Evolutionary conservation across 306 rosid genomes (phyloP).

Genomic region (Acmispon strigosus): DNA sequence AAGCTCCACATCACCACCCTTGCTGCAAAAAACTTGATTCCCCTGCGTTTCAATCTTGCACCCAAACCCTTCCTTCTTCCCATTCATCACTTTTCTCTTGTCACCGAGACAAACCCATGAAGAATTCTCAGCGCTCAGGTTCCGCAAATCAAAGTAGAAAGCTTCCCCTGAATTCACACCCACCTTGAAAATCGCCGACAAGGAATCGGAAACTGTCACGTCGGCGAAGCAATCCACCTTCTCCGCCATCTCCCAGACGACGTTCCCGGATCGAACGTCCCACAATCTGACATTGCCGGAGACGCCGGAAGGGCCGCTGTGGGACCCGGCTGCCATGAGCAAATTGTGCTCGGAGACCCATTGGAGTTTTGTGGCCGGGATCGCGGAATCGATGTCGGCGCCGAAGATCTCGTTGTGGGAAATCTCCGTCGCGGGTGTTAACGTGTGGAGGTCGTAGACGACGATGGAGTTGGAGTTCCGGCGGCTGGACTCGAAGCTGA

Average conservation of each 20-base stretch:
- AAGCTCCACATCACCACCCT: slow-evolving; percentile 63
- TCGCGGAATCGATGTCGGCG: slow-evolving; percentile 72
- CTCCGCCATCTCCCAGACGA: slow-evolving; percentile 70
- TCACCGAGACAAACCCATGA: slow-evolving; percentile 83
- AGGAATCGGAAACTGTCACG: slow-evolving; percentile 53
- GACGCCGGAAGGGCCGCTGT: slow-evolving; percentile 92
- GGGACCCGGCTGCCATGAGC: slow-evolving; percentile 88
- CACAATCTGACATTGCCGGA: slow-evolving; percentile 64
- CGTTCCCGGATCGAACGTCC: slow-evolving; percentile 65
- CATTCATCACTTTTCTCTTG: slow-evolving; percentile 37
- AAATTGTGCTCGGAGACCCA: slow-evolving; percentile 52
- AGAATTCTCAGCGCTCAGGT: slow-evolving; percentile 38
- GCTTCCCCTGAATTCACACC: slow-evolving; percentile 78
- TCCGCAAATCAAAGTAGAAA: slow-evolving; percentile 58
- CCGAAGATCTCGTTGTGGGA: slow-evolving; percentile 76
- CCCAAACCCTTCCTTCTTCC: slow-evolving; percentile 83
- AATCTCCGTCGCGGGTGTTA: slow-evolving; percentile 44
- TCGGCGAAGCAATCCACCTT: slow-evolving; percentile 79
- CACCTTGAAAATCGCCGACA: slow-evolving; percentile 65
- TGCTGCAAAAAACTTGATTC: slow-evolving; percentile 71
- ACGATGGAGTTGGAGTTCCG: slow-evolving; percentile 77
- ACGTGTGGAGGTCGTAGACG: slow-evolving; percentile 57
- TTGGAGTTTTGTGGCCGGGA: slow-evolving; percentile 76
- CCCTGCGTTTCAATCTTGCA: slow-evolving; percentile 76
- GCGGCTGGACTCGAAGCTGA: slow-evolving; percentile 79